Percentiles rank a stretch among this genome's conserved stretches.
These are phyloP conservation scores for Lactifluus subvellereus DNA, from an alignment of 768 basidiomycete species.

Conservation along the genomic window DNA sequence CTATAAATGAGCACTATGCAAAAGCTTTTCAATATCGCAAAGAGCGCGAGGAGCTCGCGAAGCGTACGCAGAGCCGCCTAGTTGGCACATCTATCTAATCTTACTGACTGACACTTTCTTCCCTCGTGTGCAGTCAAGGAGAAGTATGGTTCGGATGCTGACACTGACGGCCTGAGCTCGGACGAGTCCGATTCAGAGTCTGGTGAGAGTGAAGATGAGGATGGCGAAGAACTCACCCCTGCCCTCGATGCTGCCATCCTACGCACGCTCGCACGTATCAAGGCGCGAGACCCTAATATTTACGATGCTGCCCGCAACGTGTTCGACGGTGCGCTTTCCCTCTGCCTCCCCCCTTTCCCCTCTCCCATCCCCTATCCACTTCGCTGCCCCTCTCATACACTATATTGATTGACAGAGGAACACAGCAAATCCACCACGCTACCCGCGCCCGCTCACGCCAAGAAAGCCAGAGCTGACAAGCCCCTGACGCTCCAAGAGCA, in stretches of 20 bases:
- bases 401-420: constrained; percentile 48
- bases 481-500: constrained; percentile 73
- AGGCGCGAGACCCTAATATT: constrained; percentile 75
- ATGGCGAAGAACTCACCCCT: constrained; percentile 92
- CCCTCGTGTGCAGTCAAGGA: constrained; percentile 59
- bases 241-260: constrained; percentile 92
- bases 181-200: constrained; percentile 58
- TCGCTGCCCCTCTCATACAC: background rate
- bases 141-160: constrained; percentile 76
- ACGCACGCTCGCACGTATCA: constrained; percentile 80
- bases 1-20: constrained; percentile 70
- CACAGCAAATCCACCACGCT: constrained; percentile 41
- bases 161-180: constrained; percentile 41
- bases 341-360: background rate
- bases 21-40: constrained; percentile 81
- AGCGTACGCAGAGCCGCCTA: constrained; percentile 45
- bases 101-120: constrained; percentile 5
- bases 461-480: constrained; percentile 61
- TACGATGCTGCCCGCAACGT: constrained; percentile 67
- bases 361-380: background rate
- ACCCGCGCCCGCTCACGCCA: constrained; percentile 25
- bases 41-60: constrained; percentile 77
- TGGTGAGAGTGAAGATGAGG: constrained; percentile 85
- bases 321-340: constrained; percentile 60
- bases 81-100: no score